Evolutionary conservation across 257 asterid species (phyloP).

Genomic region (Coffea canephora): DNA sequence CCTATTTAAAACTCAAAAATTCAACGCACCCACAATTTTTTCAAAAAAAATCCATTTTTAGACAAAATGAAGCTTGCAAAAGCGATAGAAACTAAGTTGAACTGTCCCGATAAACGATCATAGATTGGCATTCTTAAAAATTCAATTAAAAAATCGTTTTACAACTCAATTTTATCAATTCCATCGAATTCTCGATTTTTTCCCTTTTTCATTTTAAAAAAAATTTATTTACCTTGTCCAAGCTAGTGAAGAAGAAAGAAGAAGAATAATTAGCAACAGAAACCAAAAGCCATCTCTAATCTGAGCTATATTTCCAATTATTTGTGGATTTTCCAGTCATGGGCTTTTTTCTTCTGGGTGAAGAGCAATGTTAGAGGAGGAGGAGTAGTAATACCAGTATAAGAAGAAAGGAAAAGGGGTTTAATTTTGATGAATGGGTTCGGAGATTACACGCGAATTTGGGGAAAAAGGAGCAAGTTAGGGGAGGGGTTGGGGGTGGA

Average conservation of each 20-base stretch:
- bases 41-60: not conserved
- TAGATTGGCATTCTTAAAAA: slow-evolving; percentile 6
- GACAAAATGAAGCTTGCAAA: not conserved
- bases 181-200: not conserved
- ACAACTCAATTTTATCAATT: not conserved
- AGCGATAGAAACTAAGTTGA: slow-evolving; percentile 4
- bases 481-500: not conserved
- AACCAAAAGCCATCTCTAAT: not conserved
- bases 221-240: slow-evolving; percentile 22
- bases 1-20: not conserved
- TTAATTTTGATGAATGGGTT: slow-evolving; percentile 1
- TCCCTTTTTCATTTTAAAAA: not conserved
- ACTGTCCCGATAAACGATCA: slow-evolving; percentile 1
- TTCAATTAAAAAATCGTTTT: not conserved
- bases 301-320: not conserved
- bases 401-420: not conserved
- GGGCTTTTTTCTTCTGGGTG: not conserved
- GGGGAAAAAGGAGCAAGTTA: not conserved
- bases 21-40: not conserved
- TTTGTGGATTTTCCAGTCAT: not conserved
- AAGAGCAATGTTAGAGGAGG: not conserved
- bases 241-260: slow-evolving; percentile 24
- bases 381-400: not conserved
- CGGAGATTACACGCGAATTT: slow-evolving; percentile 24
- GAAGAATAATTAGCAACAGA: not conserved